These are phyloP conservation scores for Leccinum truebloodii DNA, from an alignment of 768 basidiomycete species.

Conservation along the genomic window DNA sequence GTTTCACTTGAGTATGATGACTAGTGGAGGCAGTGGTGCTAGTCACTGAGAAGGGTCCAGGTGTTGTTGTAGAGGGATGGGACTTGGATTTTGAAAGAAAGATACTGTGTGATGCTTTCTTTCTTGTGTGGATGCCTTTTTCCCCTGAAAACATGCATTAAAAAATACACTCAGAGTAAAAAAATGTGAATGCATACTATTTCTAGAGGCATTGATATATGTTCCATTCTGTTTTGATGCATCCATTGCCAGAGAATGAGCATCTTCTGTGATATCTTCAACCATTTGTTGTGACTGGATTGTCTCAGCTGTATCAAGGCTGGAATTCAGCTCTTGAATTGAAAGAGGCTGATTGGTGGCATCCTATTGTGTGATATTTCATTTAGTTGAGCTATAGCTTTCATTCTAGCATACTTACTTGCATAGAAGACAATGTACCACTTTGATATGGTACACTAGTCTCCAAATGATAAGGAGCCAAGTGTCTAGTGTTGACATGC, in stretches of 20 bases:
- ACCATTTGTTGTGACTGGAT: neutral
- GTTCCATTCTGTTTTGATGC: neutral
- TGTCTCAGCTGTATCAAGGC: neutral
- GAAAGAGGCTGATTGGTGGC: neutral
- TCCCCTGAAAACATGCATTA: neutral
- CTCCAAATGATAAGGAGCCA: neutral
- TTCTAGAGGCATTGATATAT: neutral
- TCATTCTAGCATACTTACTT: constrained; percentile 11
- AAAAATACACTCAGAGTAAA: too few species aligned
- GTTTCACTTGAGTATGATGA: neutral
- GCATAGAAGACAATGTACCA: neutral
- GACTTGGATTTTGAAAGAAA: neutral
- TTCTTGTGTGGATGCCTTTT: neutral
- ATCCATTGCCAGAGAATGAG: neutral
- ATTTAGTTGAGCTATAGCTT: neutral
- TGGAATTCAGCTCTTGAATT: neutral
- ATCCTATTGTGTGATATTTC: neutral
- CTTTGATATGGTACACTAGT: neutral
- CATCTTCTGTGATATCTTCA: neutral
- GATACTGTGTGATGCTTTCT: neutral
- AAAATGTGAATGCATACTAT: neutral
- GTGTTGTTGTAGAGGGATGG: neutral
- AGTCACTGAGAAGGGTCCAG: neutral
- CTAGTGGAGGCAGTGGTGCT: neutral
- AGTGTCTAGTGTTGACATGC: constrained; percentile 23